Evolutionary conservation across 2,329 filamentous ascomycete genomes (phyloP).

Genomic region (Eutypa lata): DNA sequence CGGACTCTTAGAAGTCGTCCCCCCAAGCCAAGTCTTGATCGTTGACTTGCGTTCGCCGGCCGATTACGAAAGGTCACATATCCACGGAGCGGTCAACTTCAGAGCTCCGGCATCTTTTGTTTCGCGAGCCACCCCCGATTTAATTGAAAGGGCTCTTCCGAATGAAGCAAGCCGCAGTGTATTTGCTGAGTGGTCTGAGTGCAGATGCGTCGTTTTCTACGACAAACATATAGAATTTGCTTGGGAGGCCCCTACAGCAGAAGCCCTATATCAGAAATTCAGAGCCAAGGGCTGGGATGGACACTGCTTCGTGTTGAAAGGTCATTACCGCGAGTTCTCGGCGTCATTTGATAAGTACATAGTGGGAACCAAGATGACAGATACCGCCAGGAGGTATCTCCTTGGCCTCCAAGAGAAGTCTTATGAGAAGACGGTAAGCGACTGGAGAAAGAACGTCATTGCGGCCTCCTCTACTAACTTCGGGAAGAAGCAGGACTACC

Average conservation of each 20-base stretch:
- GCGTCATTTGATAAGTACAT: conserved; percentile 51
- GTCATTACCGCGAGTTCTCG: conserved; percentile 54
- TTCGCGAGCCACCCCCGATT: conserved; percentile 43
- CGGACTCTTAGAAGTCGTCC: conserved; percentile 48
- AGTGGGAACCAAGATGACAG: conserved; percentile 38
- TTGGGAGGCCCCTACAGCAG: conserved; percentile 50
- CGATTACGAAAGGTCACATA: conserved; percentile 49
- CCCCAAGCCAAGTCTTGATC: conserved; percentile 42
- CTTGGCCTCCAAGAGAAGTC: conserved; percentile 35
- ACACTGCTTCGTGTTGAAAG: conserved; percentile 52
- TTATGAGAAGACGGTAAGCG: conserved; percentile 31
- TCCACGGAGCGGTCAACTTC: conserved; percentile 50
- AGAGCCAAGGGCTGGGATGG: conserved; percentile 46
- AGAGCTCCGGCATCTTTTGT: conserved; percentile 49
- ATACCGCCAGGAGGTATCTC: conserved; percentile 37
- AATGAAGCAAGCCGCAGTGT: conserved; percentile 45
- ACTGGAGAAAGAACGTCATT: background rate
- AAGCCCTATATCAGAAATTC: conserved; percentile 43
- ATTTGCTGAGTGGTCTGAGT: conserved; percentile 45
- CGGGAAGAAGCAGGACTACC: conserved; percentile 27
- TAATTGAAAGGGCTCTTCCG: conserved; percentile 47
- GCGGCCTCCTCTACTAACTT: conserved; percentile 1
- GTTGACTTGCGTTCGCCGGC: conserved; percentile 47
- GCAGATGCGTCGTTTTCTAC: conserved; percentile 51
- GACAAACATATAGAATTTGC: conserved; percentile 46